Percentiles rank a stretch among this genome's conserved stretches.
These are phyloP conservation scores for Annulohypoxylon maeteangense DNA, from an alignment of 495 filamentous ascomycete genomes.

Conservation along the genomic window DNA sequence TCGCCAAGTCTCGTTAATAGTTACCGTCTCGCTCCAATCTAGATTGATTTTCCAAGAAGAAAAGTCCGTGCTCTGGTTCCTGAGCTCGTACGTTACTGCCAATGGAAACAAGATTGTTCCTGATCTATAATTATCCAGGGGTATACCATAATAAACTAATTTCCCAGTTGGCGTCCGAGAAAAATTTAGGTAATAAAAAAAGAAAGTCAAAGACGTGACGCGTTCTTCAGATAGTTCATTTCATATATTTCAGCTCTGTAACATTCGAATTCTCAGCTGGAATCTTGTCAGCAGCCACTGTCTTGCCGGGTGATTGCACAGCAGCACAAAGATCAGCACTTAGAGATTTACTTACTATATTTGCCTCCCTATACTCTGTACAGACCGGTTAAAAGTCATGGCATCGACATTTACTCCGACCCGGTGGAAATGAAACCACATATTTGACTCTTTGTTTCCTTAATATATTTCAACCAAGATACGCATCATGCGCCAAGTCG, in stretches of 20 bases:
- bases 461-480: slow-evolving; percentile 2
- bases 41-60: background rate
- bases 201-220: background rate
- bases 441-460: background rate
- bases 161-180: background rate
- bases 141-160: background rate
- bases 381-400: slow-evolving; percentile 7
- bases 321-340: slow-evolving; percentile 4
- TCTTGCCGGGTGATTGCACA: slow-evolving; percentile 2
- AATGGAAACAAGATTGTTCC: background rate
- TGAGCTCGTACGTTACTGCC: background rate
- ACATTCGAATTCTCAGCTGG: background rate
- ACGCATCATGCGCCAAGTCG: background rate
- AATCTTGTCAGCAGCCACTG: background rate
- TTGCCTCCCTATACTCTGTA: background rate
- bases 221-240: background rate
- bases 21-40: background rate
- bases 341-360: background rate
- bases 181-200: background rate
- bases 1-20: background rate
- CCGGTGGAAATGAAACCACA: slow-evolving; percentile 7
- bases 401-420: background rate
- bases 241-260: background rate
- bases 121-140: background rate
- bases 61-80: background rate